phyloP scores from a whole-genome alignment of 257 asterid species.

The Nicotiana noctiflora region DNA sequence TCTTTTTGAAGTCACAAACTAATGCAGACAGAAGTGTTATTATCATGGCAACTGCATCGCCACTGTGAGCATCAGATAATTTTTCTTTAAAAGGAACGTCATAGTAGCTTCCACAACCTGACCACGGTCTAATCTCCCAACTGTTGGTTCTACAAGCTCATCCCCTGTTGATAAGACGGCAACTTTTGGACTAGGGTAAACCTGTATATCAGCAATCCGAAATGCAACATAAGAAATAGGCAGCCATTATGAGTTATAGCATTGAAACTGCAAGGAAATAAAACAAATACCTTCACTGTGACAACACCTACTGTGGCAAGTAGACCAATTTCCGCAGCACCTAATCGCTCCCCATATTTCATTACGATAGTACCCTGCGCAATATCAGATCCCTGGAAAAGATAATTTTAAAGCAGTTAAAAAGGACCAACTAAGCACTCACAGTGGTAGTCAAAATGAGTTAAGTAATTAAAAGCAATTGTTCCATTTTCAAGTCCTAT shows the following conservation, averaged over 20 bases:
- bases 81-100: background rate
- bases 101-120: conserved; percentile 48
- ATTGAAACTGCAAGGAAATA: background rate
- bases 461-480: background rate
- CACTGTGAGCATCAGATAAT: background rate
- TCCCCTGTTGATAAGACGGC: conserved; percentile 92
- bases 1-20: background rate
- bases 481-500: background rate
- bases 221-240: conserved; percentile 2
- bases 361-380: conserved; percentile 66
- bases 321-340: conserved; percentile 86
- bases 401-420: background rate
- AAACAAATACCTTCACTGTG: conserved; percentile 53
- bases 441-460: background rate
- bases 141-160: conserved; percentile 82
- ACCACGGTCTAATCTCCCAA: conserved; percentile 54
- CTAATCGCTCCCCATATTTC: conserved; percentile 76
- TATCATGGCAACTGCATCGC: conserved; percentile 4
- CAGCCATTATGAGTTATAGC: background rate
- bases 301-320: conserved; percentile 80
- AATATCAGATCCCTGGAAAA: conserved; percentile 74
- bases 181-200: conserved; percentile 63
- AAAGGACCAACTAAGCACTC: background rate
- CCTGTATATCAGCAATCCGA: conserved; percentile 33
- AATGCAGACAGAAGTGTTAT: background rate